phyloP scores from a whole-genome alignment of 805 yeast genomes.

The Kodamaea laetipori region DNA sequence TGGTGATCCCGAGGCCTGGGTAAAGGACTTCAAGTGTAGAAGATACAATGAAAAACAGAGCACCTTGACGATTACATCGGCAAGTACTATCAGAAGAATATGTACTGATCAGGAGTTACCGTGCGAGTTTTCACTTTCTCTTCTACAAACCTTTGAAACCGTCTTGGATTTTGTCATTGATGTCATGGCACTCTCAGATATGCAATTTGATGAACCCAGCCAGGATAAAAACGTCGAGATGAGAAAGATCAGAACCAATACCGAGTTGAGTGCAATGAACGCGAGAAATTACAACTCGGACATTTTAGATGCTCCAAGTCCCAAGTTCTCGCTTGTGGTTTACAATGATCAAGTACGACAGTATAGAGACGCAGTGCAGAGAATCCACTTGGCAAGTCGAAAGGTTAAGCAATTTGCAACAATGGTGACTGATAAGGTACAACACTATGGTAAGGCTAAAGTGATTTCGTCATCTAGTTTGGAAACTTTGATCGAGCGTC shows the following conservation, averaged over 20 bases:
- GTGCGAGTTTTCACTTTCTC: constrained; percentile 40
- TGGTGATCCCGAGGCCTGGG: constrained; percentile 89
- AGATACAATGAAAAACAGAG: constrained; percentile 14
- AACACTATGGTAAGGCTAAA: constrained; percentile 65
- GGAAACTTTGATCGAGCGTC: constrained; percentile 51
- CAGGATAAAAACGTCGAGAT: constrained; percentile 24
- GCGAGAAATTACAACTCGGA: constrained; percentile 32
- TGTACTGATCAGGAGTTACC: constrained; percentile 36
- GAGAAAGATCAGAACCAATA: constrained; percentile 25
- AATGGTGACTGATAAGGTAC: constrained; percentile 69
- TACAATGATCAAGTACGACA: constrained; percentile 84
- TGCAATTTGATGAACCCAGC: constrained; percentile 35
- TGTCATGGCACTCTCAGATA: constrained; percentile 53
- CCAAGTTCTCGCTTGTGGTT: constrained; percentile 55
- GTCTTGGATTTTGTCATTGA: constrained; percentile 63
- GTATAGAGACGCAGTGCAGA: constrained; percentile 67
- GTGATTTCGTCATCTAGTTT: constrained; percentile 61
- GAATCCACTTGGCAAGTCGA: constrained; percentile 64
- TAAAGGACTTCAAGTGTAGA: constrained; percentile 50
- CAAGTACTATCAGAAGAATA: background rate
- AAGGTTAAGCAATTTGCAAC: constrained; percentile 65
- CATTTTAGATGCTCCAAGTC: constrained; percentile 38
- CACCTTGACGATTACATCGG: background rate
- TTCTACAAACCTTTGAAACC: constrained; percentile 44
- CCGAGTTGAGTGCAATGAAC: constrained; percentile 1